Evolutionary conservation across 1,284 basidiomycete genomes (phyloP), one percentile per base, ranked within the genome.

Genomic region (Phlebopus sp.): DNA sequence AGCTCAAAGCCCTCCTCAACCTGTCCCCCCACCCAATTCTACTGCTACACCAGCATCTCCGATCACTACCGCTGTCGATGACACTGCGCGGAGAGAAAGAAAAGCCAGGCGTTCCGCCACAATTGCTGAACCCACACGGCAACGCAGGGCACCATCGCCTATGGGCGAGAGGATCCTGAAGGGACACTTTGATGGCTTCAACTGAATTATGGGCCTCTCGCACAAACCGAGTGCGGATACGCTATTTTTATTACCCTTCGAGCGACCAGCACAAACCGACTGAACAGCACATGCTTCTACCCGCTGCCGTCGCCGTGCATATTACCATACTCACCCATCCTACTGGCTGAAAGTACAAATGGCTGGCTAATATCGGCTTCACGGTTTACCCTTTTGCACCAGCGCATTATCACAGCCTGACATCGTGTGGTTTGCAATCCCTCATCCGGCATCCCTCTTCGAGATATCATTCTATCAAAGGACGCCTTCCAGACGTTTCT

Each of bases 111-210:
- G 86, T 17, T 77, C 83, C 21, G 77, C 82, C 21, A 86, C 84
- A 1, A 56, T 86, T 46, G 72, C 70, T 36, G 76, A 76, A 5
- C 61, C 68, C 15, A 42, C 62, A 3, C 55, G 75, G 44, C 77
- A 75, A 13, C 82, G 77, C 42, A 72, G 86, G 48, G 85, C 84
- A 3, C 86, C 86, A n/a, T 87, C 85, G 30, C 86, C 87, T 3
- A 90, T 90, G 87, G 87, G 86, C 53, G 86, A 90, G 68, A 76
- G 86, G 49, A 90, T 90, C 50, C 75, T 90, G 53, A 90, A 86
- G 70, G 86, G 86, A 9, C 87, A 90, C 57, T 90, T 90, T 56
- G 86, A 90, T 60, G 83, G 87, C 35, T 90, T 90, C 72, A 86
- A 86, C 65, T 84, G 59, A 62, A 38, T 47, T 43, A 45, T 41